Conservation (phyloP, 805 yeast genomes). For the Hermanozyma aechmeae region DNA sequence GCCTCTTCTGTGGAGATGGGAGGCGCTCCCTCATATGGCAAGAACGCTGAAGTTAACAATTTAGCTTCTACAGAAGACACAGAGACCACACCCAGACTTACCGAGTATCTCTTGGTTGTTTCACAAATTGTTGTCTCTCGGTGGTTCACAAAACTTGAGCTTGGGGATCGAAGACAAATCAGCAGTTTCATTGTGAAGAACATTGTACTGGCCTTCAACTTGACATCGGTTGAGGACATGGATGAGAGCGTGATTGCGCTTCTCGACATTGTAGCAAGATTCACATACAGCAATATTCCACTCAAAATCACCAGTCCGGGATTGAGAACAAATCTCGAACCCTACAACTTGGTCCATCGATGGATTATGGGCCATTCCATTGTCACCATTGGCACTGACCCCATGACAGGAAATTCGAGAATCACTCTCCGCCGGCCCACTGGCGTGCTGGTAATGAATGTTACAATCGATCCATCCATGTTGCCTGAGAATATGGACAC, state of each 20-base stretch:
- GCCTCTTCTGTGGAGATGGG: no score
- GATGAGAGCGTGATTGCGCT: conserved; percentile 53
- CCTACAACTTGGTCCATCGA: conserved; percentile 7
- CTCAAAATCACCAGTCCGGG: conserved; percentile 26
- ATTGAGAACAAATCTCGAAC: conserved; percentile 1
- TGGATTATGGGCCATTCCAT: conserved; percentile 61
- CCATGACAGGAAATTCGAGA: conserved; percentile 40
- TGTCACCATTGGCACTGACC: conserved; percentile 46
- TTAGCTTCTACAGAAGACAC: conserved; percentile 43
- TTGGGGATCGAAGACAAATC: conserved; percentile 48
- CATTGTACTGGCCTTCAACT: conserved; percentile 27
- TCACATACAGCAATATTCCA: conserved; percentile 56
- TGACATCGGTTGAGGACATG: conserved; percentile 14
- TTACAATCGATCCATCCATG: conserved; percentile 28
- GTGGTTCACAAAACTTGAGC: conserved; percentile 61
- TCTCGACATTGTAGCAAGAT: conserved; percentile 59
- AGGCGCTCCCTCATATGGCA: no score
- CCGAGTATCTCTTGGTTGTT: conserved; percentile 51
- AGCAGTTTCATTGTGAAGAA: conserved; percentile 57
- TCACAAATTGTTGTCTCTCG: conserved; percentile 61
- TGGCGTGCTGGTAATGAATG: conserved; percentile 42
- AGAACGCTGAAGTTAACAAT: conserved; percentile 43
- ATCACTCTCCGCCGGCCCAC: conserved; percentile 58
- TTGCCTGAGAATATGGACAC: conserved; percentile 1
- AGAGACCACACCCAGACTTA: conserved; percentile 39